phyloP scores from a whole-genome alignment of 192 early-diverging fungal species.

The Coemansia sp. region DNA sequence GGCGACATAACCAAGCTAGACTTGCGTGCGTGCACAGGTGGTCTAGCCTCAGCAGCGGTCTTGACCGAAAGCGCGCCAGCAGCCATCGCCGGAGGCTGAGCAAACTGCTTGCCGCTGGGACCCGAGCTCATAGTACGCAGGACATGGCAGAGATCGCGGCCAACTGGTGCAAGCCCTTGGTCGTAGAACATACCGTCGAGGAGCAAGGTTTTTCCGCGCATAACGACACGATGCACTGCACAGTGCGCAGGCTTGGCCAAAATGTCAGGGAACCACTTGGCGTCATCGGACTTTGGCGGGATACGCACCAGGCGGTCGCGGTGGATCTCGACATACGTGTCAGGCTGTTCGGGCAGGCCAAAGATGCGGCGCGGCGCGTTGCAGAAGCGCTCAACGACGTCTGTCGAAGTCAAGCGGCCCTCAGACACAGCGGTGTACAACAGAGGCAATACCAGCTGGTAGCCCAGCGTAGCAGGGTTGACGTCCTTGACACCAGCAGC shows the following conservation, averaged over 20 bases:
- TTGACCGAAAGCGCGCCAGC: constrained; percentile 19
- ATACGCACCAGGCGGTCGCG: constrained; percentile 70
- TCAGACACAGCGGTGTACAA: constrained; percentile 83
- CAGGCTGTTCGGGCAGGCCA: constrained; percentile 86
- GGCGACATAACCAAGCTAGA: constrained; percentile 4
- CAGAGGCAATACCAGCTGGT: constrained; percentile 59
- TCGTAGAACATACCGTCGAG: constrained; percentile 77
- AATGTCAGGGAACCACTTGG: constrained; percentile 55
- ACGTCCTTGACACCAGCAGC: constrained; percentile 4
- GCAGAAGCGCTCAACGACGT: constrained; percentile 76
- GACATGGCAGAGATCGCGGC: constrained; percentile 57
- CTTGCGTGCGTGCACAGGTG: constrained; percentile 15
- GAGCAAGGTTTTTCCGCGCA: constrained; percentile 82
- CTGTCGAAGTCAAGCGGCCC: constrained; percentile 75
- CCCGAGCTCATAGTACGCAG: constrained; percentile 51
- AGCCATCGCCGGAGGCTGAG: constrained; percentile 11
- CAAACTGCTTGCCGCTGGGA: constrained; percentile 47
- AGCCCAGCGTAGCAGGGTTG: constrained; percentile 38
- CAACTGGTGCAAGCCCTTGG: constrained; percentile 32
- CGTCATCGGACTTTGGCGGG: constrained; percentile 37
- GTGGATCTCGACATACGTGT: constrained; percentile 95
- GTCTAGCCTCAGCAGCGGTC: constrained; percentile 9
- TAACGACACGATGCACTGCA: constrained; percentile 86
- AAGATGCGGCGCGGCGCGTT: constrained; percentile 91
- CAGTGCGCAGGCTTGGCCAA: constrained; percentile 65